Evolutionary conservation across 202 grass and related monocot genomes (phyloP).

Genomic region (Eragrostis tef): DNA sequence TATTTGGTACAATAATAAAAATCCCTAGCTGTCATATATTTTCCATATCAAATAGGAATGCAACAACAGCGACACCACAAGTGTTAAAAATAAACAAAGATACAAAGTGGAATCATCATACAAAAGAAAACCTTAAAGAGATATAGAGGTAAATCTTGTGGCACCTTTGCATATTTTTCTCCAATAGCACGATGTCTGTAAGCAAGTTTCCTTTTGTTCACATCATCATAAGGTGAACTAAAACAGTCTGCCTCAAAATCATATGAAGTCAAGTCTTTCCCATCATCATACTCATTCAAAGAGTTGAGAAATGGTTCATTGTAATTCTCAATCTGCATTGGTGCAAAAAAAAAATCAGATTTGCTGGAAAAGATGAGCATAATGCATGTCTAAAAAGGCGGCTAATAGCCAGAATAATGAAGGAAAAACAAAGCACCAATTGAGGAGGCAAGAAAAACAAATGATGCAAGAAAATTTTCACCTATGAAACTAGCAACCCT

Average conservation of each 20-base stretch:
- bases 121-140: conserved; percentile 21
- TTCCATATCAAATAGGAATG: conserved; percentile 24
- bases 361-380: conserved; percentile 9
- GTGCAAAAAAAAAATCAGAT: conserved; percentile 21
- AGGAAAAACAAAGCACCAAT: background rate
- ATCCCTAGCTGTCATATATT: background rate
- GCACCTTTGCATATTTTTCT: conserved; percentile 93
- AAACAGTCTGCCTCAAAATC: conserved; percentile 84
- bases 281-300: conserved; percentile 89
- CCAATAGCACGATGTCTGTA: conserved; percentile 80
- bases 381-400: background rate
- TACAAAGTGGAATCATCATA: conserved; percentile 1
- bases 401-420: background rate
- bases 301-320: conserved; percentile 89
- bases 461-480: conserved; percentile 1
- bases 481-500: background rate
- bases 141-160: conserved; percentile 28
- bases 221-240: conserved; percentile 79
- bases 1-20: conserved; percentile 2
- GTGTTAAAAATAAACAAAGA: background rate
- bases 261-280: conserved; percentile 77
- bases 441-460: background rate
- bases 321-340: conserved; percentile 85
- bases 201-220: conserved; percentile 94
- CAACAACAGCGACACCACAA: conserved; percentile 6